Evolutionary conservation across 2,329 filamentous ascomycete genomes (phyloP), one percentile per base, ranked within the genome.

Genomic region (Calonectria multiphialidica): DNA sequence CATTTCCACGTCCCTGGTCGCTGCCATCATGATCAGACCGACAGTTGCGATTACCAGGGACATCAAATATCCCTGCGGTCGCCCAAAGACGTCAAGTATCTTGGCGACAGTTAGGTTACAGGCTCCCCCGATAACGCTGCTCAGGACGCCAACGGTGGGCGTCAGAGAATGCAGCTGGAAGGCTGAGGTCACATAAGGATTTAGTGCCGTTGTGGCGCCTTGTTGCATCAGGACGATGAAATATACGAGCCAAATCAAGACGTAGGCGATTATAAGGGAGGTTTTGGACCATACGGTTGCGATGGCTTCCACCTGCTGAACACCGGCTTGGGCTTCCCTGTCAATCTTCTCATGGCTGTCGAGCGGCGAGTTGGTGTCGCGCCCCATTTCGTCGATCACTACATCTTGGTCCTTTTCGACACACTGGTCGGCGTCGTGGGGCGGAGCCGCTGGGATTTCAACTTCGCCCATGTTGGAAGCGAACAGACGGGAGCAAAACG

Each of bases 31-130:
- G 68, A 91, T 85, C 37, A 93, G 86, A 9, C 85, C 86, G 64
- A 85, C 9, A 2, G 88, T 86, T 37, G 87, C 86, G 37, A 91
- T 82, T 1, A 84, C 61, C 5, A 90, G 83, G 75, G 88, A 88
- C 25, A 91, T 74, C 16, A 88, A 81, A 75, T 90, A 91, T 3
- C 90, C 92, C 76, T 92, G 87, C 12, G 91, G 88, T 25, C 91
- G 89, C 64, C 91, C 92, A 80, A 90, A 93, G 44, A 93, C 84
- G 80, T 93, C 90, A 40, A 93, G 86, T 6, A 92, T 84, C 81
- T 93, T 93, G 61, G 91, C 91, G 74, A 92, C 86, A 0, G 90
- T 90, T 9, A 93, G 86, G 75, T 91, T 91, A 59, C 88, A 86
- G 10, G 92, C 87, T n/a, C 90, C 91, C 77, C 85, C 83, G 68